Conservation (phyloP, 1,284 basidiomycete species). For the Vanrija sp. region DNA sequence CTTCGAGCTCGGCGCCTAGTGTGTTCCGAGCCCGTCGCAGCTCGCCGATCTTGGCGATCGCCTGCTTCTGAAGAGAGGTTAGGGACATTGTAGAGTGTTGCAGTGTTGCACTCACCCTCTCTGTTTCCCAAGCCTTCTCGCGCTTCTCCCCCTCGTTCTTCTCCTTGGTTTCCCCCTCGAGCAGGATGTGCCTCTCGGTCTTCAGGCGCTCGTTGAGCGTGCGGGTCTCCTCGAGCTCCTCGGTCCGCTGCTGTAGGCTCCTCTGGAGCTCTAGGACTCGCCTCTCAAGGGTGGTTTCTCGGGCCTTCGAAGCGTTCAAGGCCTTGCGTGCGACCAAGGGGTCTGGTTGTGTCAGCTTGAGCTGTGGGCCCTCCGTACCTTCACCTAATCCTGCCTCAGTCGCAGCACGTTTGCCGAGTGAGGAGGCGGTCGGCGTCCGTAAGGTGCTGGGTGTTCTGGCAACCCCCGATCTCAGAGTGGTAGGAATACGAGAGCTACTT, state of each 20-base stretch:
- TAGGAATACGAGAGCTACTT: conserved; percentile 5
- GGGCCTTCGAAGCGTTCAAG: conserved; percentile 15
- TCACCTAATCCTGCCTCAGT: conserved; percentile 24
- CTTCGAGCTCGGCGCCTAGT: conserved; percentile 10
- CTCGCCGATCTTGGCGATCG: neutral
- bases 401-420: conserved; percentile 20
- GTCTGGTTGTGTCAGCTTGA: conserved; percentile 10
- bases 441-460: neutral
- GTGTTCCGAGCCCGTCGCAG: conserved; percentile 8
- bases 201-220: conserved; percentile 26
- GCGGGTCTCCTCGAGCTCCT: conserved; percentile 26
- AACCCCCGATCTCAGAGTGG: neutral
- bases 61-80: too few species aligned
- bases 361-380: neutral
- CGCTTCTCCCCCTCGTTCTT: conserved; percentile 19
- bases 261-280: conserved; percentile 21
- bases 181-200: conserved; percentile 24
- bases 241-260: conserved; percentile 14
- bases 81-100: neutral
- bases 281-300: conserved; percentile 20
- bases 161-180: conserved; percentile 26
- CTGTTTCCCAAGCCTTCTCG: conserved; percentile 27
- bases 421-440: conserved; percentile 1
- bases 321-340: conserved; percentile 14
- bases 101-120: conserved; percentile 27